These are phyloP conservation scores for Candida arabinofermentans DNA, from an alignment of 805 yeast species.

Conservation along the genomic window DNA sequence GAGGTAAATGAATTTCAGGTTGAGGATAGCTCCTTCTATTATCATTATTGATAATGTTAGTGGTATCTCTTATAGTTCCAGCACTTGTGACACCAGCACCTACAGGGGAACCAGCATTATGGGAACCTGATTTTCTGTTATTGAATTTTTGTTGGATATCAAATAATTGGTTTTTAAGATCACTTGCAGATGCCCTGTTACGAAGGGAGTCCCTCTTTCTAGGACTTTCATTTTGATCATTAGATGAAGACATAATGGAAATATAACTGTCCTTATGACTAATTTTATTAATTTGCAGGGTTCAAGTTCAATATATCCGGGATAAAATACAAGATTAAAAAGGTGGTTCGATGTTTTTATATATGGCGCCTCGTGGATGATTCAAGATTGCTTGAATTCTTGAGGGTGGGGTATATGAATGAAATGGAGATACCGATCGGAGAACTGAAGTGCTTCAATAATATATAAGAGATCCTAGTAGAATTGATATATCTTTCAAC, in stretches of 20 bases:
- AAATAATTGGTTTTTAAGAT: conserved; percentile 38
- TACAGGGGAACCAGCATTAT: neutral
- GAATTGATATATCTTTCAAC: too few relatives aligned
- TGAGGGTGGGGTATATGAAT: too few relatives aligned
- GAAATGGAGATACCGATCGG: too few relatives aligned
- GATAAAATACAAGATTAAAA: too few relatives aligned
- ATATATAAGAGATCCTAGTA: too few relatives aligned
- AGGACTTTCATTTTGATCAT: conserved; percentile 4
- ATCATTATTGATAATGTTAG: neutral
- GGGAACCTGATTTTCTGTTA: conserved; percentile 10
- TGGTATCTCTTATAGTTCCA: conserved; percentile 3
- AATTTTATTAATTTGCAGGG: too few relatives aligned
- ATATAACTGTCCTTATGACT: too few relatives aligned
- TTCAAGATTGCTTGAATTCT: too few relatives aligned
- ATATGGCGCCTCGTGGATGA: too few relatives aligned
- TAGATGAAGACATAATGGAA: conserved; percentile 4
- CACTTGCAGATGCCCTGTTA: conserved; percentile 25
- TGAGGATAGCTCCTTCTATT: conserved; percentile 6
- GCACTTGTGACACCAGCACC: neutral
- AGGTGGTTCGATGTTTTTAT: too few relatives aligned
- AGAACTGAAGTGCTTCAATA: too few relatives aligned
- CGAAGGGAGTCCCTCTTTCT: conserved; percentile 9
- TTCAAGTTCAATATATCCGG: too few relatives aligned
- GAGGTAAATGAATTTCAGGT: conserved; percentile 20
- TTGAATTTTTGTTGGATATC: conserved; percentile 36